phyloP scores from a whole-genome alignment of 2,329 filamentous ascomycete species.

The Cytospora piceicola region DNA sequence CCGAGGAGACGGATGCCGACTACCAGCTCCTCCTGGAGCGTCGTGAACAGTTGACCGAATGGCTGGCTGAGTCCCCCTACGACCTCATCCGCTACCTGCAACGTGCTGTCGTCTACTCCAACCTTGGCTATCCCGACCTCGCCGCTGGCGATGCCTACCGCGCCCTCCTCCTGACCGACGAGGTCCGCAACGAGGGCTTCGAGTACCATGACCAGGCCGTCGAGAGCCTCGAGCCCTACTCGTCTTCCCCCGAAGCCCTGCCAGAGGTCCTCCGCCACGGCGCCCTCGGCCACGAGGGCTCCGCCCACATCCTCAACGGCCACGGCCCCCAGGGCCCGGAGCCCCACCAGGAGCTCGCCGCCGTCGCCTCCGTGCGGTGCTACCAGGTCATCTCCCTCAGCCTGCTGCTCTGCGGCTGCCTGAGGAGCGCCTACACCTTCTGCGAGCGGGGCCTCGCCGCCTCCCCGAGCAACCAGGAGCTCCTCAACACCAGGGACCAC shows the following conservation, averaged over 20 bases:
- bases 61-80: constrained; percentile 57
- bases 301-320: constrained; percentile 40
- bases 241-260: constrained; percentile 37
- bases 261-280: constrained; percentile 54
- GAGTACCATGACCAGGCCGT: constrained; percentile 77
- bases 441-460: constrained; percentile 62
- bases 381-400: constrained; percentile 63
- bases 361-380: constrained; percentile 57
- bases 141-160: constrained; percentile 89
- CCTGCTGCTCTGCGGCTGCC: constrained; percentile 67
- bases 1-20: constrained; percentile 44
- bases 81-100: constrained; percentile 68
- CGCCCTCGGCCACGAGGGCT: constrained; percentile 42
- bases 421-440: constrained; percentile 70
- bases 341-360: constrained; percentile 48
- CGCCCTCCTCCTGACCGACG: constrained; percentile 84
- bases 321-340: constrained; percentile 42
- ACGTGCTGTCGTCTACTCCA: constrained; percentile 71
- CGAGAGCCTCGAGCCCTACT: constrained; percentile 53
- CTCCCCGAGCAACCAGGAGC: constrained; percentile 58
- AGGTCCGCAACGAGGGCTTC: constrained; percentile 75
- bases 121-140: constrained; percentile 85
- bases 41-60: constrained; percentile 61
- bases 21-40: constrained; percentile 54
- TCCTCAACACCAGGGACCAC: constrained; percentile 57